Conservation (phyloP, 179 eudicot genomes). For the Actinidia polygama region DNA sequence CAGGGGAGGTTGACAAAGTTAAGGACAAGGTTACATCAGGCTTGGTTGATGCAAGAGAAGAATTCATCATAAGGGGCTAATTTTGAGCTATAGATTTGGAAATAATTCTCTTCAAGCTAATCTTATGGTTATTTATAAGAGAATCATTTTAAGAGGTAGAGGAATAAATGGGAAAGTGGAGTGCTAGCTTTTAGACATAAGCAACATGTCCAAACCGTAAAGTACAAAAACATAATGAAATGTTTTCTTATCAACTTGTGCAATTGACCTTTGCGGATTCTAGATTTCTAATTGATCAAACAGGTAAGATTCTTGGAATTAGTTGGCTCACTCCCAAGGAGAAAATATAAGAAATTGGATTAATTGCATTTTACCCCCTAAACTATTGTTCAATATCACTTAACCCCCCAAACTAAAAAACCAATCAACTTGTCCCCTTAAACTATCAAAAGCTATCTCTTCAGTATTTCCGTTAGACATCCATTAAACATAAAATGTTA, state of each 20-base stretch:
- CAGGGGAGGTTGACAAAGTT: conserved; percentile 17
- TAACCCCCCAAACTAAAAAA: too few species aligned
- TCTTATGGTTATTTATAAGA: background rate
- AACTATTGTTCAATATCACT: too few species aligned
- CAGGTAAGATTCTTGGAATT: too few species aligned
- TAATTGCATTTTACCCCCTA: too few species aligned
- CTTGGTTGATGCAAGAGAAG: conserved; percentile 23
- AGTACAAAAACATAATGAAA: background rate
- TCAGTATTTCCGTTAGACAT: too few species aligned
- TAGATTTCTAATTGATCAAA: background rate
- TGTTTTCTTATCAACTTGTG: background rate
- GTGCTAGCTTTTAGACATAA: conserved; percentile 19
- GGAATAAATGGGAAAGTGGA: conserved; percentile 9
- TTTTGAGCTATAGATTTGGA: background rate
- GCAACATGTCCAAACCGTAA: background rate
- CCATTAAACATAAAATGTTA: too few species aligned
- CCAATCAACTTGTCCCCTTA: too few species aligned
- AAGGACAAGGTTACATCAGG: conserved; percentile 40
- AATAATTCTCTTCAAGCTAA: background rate
- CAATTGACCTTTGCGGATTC: background rate
- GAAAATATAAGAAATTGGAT: too few species aligned
- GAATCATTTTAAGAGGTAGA: background rate
- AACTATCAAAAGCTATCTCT: too few species aligned
- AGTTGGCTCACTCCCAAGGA: conserved; percentile 4
- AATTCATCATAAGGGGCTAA: conserved; percentile 21